A percentile compares a stretch with the other conserved stretches of the same genome.
These are phyloP conservation scores for Afroboletus lepidellus DNA, from an alignment of 1,284 basidiomycete genomes.

Conservation along the genomic window DNA sequence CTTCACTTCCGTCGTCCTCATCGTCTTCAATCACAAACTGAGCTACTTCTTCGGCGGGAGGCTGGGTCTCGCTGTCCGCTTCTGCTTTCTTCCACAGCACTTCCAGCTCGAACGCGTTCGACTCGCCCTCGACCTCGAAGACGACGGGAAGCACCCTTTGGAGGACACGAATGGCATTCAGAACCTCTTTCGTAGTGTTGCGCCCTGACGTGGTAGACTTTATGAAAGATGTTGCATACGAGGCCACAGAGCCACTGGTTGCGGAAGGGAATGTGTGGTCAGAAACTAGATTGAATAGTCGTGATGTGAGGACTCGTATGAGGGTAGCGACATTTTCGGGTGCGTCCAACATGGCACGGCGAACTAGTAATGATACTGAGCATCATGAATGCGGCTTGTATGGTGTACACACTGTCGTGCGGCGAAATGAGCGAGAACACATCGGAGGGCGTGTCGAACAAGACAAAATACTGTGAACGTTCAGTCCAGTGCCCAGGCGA, in stretches of 20 bases:
- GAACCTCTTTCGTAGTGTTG: conserved; percentile 76
- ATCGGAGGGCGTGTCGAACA: conserved; percentile 87
- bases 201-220: conserved; percentile 53
- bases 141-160: conserved; percentile 85
- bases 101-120: conserved; percentile 66
- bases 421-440: conserved; percentile 85
- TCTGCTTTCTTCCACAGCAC: conserved; percentile 70
- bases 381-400: conserved; percentile 26
- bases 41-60: conserved; percentile 35
- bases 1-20: conserved; percentile 47
- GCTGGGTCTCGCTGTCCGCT: conserved; percentile 38
- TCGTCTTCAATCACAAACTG: conserved; percentile 87
- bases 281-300: conserved; percentile 78
- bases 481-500: conserved; percentile 11
- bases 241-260: conserved; percentile 51
- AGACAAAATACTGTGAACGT: conserved; percentile 63
- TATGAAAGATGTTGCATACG: conserved; percentile 67
- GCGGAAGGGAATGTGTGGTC: conserved; percentile 80
- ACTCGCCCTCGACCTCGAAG: conserved; percentile 78
- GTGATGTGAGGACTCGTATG: conserved; percentile 68
- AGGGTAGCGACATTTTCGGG: conserved; percentile 86
- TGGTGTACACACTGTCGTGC: conserved; percentile 74
- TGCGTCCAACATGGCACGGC: conserved; percentile 74
- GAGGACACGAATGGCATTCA: conserved; percentile 86
- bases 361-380: conserved; percentile 49